These are phyloP conservation scores for Arctium minus DNA, from an alignment of 129 eudicot genomes.

Conservation along the genomic window DNA sequence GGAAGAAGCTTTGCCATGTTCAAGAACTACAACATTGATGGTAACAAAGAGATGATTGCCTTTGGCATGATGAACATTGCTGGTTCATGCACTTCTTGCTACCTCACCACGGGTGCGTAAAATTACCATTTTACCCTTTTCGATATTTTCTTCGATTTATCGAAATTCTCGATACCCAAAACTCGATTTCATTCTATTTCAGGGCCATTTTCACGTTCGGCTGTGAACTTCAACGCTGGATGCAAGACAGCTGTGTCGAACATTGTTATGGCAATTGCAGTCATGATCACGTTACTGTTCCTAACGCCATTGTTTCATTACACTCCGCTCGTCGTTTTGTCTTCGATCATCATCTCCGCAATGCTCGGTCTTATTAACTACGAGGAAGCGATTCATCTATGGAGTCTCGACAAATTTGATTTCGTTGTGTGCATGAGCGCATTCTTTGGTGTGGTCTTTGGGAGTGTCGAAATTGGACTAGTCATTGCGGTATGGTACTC, in stretches of 20 bases:
- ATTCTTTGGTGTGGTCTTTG: conserved; percentile 83
- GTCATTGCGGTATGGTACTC: conserved; percentile 61
- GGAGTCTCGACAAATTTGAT: conserved; percentile 84
- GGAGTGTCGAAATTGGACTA: conserved; percentile 70
- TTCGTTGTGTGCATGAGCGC: conserved; percentile 85
- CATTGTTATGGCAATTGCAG: conserved; percentile 87
- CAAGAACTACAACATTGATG: conserved; percentile 95
- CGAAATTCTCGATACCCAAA: not conserved
- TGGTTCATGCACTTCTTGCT: conserved; percentile 95
- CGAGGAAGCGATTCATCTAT: conserved; percentile 82
- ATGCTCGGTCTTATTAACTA: conserved; percentile 95
- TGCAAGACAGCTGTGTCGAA: conserved; percentile 94
- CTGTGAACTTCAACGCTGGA: conserved; percentile 94
- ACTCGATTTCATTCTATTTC: not conserved
- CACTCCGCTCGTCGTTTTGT: conserved; percentile 83
- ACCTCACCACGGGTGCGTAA: conserved; percentile 76
- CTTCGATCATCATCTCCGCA: conserved; percentile 79
- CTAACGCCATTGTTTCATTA: conserved; percentile 79
- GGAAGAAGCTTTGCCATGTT: conserved; percentile 97
- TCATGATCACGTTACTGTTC: conserved; percentile 73
- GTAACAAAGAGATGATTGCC: conserved; percentile 99
- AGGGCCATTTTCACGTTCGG: conserved; percentile 98
- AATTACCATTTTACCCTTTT: conserved; percentile 6
- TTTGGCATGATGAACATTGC: conserved; percentile 95
- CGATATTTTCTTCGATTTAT: not conserved